Percentiles rank a stretch among this genome's conserved stretches.
Conservation (phyloP, 345 rosid species). For the Orychophragmus violaceus region DNA sequence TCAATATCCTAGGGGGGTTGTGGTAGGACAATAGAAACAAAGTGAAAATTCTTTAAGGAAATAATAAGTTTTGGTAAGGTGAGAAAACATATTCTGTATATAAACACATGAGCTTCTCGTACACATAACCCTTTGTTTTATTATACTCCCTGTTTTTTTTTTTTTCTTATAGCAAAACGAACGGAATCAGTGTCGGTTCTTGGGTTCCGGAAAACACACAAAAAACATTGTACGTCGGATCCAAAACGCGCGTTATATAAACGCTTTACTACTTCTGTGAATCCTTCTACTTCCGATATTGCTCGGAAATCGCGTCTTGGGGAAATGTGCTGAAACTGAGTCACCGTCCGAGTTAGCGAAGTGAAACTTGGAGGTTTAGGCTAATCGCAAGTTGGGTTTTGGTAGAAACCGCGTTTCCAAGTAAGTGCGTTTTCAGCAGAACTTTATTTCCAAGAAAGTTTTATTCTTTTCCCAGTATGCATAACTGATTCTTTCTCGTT, state of each 20-base stretch:
- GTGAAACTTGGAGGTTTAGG: slow-evolving; percentile 3
- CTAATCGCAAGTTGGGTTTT: slow-evolving; percentile 1
- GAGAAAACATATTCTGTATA: slow-evolving; percentile 16
- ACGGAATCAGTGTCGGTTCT: slow-evolving; percentile 58
- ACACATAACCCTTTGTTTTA: slow-evolving; percentile 19
- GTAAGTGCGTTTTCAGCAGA: slow-evolving; percentile 26
- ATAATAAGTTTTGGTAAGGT: not conserved
- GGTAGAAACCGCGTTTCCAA: slow-evolving; percentile 22
- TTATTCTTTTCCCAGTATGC: slow-evolving; percentile 19
- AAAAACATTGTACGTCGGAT: not conserved
- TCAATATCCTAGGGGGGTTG: not conserved
- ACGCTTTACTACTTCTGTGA: not conserved
- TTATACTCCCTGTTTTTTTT: not conserved
- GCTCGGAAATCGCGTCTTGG: slow-evolving; percentile 10
- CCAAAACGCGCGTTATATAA: slow-evolving; percentile 22
- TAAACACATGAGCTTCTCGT: slow-evolving; percentile 22
- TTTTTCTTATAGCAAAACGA: not conserved
- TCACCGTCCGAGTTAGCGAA: slow-evolving; percentile 20
- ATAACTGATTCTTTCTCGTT: slow-evolving; percentile 12
- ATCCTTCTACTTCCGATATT: not conserved
- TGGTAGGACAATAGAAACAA: not conserved
- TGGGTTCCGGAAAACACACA: slow-evolving; percentile 27
- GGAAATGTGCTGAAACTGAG: slow-evolving; percentile 34
- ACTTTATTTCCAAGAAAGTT: slow-evolving; percentile 17
- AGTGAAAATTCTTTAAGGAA: not conserved